These are phyloP conservation scores for Cymodocea nodosa DNA, from an alignment of 116 monocot species.

Conservation along the genomic window DNA sequence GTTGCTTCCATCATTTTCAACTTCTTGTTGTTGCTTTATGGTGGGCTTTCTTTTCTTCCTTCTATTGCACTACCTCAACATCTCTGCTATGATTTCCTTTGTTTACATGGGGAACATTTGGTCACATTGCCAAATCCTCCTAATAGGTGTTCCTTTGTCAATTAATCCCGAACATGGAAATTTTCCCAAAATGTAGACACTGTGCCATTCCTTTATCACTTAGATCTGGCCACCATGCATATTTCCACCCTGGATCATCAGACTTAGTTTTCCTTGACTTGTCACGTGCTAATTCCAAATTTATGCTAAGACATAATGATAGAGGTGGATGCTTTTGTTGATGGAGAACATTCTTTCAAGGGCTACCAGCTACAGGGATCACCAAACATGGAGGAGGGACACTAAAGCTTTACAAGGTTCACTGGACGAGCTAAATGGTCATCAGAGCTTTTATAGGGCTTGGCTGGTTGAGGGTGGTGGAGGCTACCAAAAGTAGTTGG, in stretches of 20 bases:
- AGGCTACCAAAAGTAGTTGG: too few relatives aligned
- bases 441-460: too few relatives aligned
- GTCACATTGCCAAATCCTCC: neutral
- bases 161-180: neutral
- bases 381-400: too few relatives aligned
- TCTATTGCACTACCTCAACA: neutral
- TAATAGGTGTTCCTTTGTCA: neutral
- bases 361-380: too few relatives aligned
- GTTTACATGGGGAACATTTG: neutral
- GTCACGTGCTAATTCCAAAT: neutral
- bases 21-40: too few relatives aligned
- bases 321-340: too few relatives aligned
- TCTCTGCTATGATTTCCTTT: neutral
- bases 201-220: neutral
- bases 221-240: neutral
- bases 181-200: neutral
- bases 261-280: neutral
- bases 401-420: too few relatives aligned
- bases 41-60: neutral
- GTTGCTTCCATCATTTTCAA: too few relatives aligned
- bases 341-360: too few relatives aligned
- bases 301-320: neutral
- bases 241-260: neutral
- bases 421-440: too few relatives aligned
- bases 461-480: too few relatives aligned